Evolutionary conservation across 192 early-diverging fungal species (phyloP).

Genomic region (Coemansia sp.): DNA sequence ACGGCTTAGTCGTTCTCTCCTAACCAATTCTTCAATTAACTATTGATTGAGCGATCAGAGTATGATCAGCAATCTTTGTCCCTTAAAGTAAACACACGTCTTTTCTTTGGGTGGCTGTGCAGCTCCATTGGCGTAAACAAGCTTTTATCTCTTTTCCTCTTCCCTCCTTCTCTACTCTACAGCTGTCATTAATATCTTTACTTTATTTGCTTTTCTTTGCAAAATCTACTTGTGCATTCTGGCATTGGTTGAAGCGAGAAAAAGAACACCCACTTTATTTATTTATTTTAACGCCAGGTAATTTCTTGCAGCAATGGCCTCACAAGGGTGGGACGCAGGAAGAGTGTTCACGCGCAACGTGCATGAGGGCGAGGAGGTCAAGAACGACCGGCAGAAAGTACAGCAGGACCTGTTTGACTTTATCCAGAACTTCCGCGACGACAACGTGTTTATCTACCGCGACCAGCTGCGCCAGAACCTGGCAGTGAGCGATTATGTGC

Average conservation of each 20-base stretch:
- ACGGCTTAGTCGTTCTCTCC: background rate
- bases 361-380: conserved; percentile 59
- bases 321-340: conserved; percentile 81
- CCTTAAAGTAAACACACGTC: background rate
- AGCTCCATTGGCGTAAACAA: background rate
- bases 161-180: background rate
- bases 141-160: background rate
- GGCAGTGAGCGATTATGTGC: conserved; percentile 68
- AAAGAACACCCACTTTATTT: background rate
- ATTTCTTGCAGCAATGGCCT: background rate
- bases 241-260: background rate
- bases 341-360: conserved; percentile 72
- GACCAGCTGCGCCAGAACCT: conserved; percentile 90
- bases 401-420: conserved; percentile 77
- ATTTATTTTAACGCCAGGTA: background rate
- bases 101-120: background rate
- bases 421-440: conserved; percentile 82
- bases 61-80: background rate
- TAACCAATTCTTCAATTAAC: background rate
- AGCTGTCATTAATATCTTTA: background rate
- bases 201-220: background rate
- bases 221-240: background rate
- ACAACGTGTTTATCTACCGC: conserved; percentile 84
- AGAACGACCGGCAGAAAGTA: conserved; percentile 58
- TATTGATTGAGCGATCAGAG: background rate